These are phyloP conservation scores for Eremothecium sinecaudum DNA, from an alignment of 1,139 yeast species.

Conservation along the genomic window DNA sequence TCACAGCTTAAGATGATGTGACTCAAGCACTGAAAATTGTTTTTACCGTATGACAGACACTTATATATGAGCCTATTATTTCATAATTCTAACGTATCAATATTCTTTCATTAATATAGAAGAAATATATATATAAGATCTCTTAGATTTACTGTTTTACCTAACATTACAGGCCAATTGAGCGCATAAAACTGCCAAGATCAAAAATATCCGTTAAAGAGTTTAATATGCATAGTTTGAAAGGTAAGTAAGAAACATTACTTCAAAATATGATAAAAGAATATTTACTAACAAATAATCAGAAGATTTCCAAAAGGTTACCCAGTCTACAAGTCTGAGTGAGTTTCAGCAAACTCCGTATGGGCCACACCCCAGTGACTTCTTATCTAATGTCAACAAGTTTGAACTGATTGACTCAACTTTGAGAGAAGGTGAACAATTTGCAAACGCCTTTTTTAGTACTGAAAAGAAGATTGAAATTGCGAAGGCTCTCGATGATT, in stretches of 20 bases:
- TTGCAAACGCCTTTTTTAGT: constrained; percentile 91
- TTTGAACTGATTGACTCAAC: constrained; percentile 94
- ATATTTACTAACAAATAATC: constrained; percentile 1
- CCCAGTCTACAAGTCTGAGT: constrained; percentile 35
- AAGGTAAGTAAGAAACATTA: not conserved
- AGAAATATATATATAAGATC: too few species aligned
- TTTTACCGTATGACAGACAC: too few species aligned
- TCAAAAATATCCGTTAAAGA: too few species aligned
- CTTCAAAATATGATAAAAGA: not conserved
- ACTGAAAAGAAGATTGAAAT: constrained; percentile 96
- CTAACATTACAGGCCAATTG: too few species aligned
- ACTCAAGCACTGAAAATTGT: too few species aligned
- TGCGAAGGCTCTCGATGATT: constrained; percentile 94
- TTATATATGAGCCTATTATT: too few species aligned
- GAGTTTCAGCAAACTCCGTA: constrained; percentile 54
- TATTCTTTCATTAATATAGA: too few species aligned
- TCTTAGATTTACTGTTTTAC: too few species aligned
- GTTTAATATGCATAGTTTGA: too few species aligned
- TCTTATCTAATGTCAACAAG: constrained; percentile 75
- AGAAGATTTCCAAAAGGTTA: constrained; percentile 44
- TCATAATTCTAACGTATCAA: too few species aligned
- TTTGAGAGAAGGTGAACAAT: constrained; percentile 96
- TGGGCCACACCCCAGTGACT: constrained; percentile 93
- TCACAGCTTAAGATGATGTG: too few species aligned
- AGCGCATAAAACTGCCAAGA: too few species aligned